phyloP scores from a whole-genome alignment of 495 filamentous ascomycete genomes.

The Penicillium diatomitis region DNA sequence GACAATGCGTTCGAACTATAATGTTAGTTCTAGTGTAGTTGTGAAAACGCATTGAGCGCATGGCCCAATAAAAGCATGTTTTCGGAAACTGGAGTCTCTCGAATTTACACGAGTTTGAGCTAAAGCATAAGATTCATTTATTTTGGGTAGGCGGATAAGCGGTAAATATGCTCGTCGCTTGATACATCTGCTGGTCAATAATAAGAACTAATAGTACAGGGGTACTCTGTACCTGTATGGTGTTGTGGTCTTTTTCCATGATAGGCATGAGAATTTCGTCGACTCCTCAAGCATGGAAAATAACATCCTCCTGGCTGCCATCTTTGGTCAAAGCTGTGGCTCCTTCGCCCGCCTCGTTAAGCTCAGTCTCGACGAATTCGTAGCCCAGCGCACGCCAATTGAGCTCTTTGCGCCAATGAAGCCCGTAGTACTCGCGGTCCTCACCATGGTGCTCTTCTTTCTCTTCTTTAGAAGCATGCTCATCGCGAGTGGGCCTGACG shows the following conservation, averaged over 20 bases:
- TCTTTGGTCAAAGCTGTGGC: neutral
- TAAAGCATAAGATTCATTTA: too few species aligned
- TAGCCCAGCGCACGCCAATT: conserved; percentile 90
- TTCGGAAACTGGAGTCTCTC: too few species aligned
- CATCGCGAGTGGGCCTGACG: conserved; percentile 9
- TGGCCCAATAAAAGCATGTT: too few species aligned
- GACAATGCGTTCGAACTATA: too few species aligned
- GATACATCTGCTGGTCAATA: too few species aligned
- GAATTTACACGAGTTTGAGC: too few species aligned
- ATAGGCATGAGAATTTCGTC: neutral
- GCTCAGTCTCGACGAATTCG: conserved; percentile 52
- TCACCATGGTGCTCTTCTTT: conserved; percentile 41
- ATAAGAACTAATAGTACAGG: too few species aligned
- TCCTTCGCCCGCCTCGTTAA: neutral
- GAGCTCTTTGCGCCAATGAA: conserved; percentile 87
- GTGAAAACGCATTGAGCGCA: too few species aligned
- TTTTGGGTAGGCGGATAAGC: too few species aligned
- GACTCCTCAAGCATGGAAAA: neutral
- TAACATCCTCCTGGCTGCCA: neutral
- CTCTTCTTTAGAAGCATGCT: neutral
- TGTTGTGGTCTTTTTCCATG: neutral
- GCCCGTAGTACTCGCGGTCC: conserved; percentile 49
- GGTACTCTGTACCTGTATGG: too few species aligned
- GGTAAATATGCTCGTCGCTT: too few species aligned
- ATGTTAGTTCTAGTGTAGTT: too few species aligned